phyloP scores from a whole-genome alignment of 139 green algal genomes.

The Closterium sp. region DNA sequence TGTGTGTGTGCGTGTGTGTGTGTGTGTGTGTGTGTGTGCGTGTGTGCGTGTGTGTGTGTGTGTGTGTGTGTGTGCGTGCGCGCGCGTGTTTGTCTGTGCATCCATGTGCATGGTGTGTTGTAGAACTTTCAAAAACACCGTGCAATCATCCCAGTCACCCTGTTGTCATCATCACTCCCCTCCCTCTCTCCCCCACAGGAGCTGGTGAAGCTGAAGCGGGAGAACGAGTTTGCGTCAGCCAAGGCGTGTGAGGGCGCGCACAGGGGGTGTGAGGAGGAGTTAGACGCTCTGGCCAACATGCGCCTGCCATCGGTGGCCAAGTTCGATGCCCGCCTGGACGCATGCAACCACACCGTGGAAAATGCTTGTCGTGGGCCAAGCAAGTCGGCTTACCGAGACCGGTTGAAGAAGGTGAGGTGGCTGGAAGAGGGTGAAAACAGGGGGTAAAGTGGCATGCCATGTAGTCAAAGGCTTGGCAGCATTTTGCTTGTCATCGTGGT shows the following conservation, averaged over 20 bases:
- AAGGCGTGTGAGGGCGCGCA: slow-evolving; percentile 26
- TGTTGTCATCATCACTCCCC: neutral
- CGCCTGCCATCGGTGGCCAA: slow-evolving; percentile 47
- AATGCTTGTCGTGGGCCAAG: slow-evolving; percentile 9
- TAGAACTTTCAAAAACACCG: too few relatives aligned
- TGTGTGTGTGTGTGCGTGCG: neutral
- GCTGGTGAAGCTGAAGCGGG: slow-evolving; percentile 20
- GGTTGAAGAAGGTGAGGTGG: slow-evolving; percentile 17
- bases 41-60: neutral
- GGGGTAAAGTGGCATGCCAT: neutral
- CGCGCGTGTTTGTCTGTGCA: neutral
- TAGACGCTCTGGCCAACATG: slow-evolving; percentile 37
- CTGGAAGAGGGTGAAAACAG: neutral
- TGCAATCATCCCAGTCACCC: neutral
- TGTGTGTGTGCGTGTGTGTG: neutral
- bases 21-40: neutral
- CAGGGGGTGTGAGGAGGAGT: slow-evolving; percentile 30
- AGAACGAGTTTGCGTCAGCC: slow-evolving; percentile 32
- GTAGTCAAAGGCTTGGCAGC: neutral
- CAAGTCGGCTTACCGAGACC: slow-evolving; percentile 17
- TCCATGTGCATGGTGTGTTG: too few relatives aligned
- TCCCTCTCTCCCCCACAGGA: slow-evolving; percentile 13
- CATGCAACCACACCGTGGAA: slow-evolving; percentile 36
- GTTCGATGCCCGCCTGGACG: slow-evolving; percentile 27
- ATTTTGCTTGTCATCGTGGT: neutral